Conservation (phyloP, 78 protist species). For the Dictyostelium firmibasis region DNA sequence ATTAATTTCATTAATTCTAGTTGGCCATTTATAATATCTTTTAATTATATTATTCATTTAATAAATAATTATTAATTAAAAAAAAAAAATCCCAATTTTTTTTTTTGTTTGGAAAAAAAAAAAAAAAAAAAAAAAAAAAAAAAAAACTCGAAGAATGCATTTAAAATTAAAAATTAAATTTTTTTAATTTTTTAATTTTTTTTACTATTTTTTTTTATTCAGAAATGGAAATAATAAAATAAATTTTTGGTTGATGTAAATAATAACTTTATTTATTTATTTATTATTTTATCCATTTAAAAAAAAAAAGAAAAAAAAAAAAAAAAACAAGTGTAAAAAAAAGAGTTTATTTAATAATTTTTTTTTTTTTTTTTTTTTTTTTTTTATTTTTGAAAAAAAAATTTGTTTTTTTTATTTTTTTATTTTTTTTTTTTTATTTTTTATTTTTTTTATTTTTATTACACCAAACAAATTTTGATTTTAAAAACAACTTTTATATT, state of each 20-base stretch:
- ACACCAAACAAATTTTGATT: not conserved
- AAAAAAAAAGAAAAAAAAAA: no score
- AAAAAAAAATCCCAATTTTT: not conserved
- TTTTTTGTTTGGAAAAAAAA: not conserved
- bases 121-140: conserved; percentile 17
- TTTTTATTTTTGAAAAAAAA: not conserved
- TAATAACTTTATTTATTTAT: no score
- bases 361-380: not conserved
- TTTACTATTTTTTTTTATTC: not conserved
- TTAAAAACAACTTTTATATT: not conserved
- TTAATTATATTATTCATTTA: not conserved
- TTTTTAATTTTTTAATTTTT: no score
- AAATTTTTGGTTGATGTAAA: no score
- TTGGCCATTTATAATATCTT: conserved; percentile 12
- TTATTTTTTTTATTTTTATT: not conserved
- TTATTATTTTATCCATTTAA: no score
- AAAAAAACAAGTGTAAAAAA: no score
- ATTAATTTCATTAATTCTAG: not conserved
- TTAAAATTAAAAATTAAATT: no score
- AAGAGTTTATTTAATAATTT: no score
- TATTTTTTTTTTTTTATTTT: not conserved
- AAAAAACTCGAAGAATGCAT: not conserved
- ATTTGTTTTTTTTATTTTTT: not conserved
- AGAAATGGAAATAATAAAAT: no score
- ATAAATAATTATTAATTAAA: not conserved